Conservation (phyloP, 1,284 basidiomycete species). For the Microbotryum violaceum region DNA sequence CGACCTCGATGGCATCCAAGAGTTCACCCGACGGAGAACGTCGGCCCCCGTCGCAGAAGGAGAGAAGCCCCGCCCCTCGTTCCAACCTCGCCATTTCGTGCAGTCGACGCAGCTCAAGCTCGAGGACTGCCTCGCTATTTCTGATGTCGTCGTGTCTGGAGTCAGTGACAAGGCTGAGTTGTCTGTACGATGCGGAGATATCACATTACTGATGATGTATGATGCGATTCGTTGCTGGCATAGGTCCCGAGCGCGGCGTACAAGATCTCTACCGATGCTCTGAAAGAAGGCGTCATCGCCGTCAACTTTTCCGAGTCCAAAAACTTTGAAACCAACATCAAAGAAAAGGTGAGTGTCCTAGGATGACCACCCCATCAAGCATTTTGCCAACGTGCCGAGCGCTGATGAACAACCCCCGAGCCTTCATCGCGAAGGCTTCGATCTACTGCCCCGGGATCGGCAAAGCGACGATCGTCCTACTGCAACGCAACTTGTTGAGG, state of each 20-base stretch:
- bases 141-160: conserved; percentile 85
- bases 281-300: conserved; percentile 89
- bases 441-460: conserved; percentile 89
- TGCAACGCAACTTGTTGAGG: conserved; percentile 76
- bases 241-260: conserved; percentile 64
- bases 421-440: conserved; percentile 56
- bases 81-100: conserved; percentile 76
- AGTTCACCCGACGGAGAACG: conserved; percentile 40
- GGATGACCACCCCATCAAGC: conserved; percentile 3
- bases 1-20: conserved; percentile 87
- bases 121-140: conserved; percentile 67
- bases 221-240: background rate
- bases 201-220: background rate
- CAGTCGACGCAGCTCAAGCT: conserved; percentile 55
- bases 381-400: conserved; percentile 1
- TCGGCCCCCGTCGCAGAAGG: background rate
- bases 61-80: conserved; percentile 43
- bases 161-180: conserved; percentile 44
- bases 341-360: conserved; percentile 62
- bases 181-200: background rate
- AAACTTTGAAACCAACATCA: conserved; percentile 89
- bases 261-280: conserved; percentile 77
- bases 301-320: conserved; percentile 92
- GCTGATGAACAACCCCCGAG: conserved; percentile 13
- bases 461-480: conserved; percentile 94